phyloP scores from a whole-genome alignment of 2,329 filamentous ascomycete species.

The Westerdykella aurantiaca region DNA sequence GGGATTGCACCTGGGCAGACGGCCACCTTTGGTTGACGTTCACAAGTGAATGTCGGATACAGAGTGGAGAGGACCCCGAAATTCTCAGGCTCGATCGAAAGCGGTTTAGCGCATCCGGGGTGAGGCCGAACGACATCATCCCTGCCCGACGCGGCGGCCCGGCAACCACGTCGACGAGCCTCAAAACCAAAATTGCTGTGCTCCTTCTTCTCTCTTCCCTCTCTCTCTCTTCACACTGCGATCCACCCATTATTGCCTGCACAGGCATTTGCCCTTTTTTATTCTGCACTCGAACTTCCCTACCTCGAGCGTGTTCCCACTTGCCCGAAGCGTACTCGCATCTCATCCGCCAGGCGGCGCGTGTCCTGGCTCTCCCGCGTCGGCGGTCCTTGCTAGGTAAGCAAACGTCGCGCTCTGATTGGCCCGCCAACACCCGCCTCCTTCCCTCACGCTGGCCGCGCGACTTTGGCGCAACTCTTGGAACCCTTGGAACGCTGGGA shows the following conservation, averaged over 20 bases:
- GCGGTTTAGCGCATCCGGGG: constrained; percentile 15
- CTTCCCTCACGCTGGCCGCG: constrained; percentile 24
- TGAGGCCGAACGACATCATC: not conserved
- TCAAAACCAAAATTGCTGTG: constrained; percentile 8
- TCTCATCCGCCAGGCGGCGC: constrained; percentile 1
- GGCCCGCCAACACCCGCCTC: constrained; percentile 27
- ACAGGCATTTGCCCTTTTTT: not conserved
- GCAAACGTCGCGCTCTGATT: constrained; percentile 28
- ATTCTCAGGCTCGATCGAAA: constrained; percentile 23
- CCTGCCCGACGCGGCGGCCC: constrained; percentile 1
- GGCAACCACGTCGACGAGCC: not conserved
- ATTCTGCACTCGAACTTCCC: constrained; percentile 2
- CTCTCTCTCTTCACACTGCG: too few relatives aligned
- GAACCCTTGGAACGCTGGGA: not conserved
- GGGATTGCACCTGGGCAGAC: constrained; percentile 15
- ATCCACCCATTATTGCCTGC: not conserved
- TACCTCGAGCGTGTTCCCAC: not conserved
- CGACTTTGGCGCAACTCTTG: constrained; percentile 16
- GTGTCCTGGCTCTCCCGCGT: too few relatives aligned
- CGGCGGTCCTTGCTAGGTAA: constrained; percentile 13
- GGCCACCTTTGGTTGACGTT: constrained; percentile 14
- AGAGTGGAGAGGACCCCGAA: constrained; percentile 18
- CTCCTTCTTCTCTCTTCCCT: not conserved
- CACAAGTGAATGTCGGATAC: not conserved
- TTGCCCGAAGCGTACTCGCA: not conserved